Conservation (phyloP, 208 protist species). For the Crithidia acanthocephali region DNA sequence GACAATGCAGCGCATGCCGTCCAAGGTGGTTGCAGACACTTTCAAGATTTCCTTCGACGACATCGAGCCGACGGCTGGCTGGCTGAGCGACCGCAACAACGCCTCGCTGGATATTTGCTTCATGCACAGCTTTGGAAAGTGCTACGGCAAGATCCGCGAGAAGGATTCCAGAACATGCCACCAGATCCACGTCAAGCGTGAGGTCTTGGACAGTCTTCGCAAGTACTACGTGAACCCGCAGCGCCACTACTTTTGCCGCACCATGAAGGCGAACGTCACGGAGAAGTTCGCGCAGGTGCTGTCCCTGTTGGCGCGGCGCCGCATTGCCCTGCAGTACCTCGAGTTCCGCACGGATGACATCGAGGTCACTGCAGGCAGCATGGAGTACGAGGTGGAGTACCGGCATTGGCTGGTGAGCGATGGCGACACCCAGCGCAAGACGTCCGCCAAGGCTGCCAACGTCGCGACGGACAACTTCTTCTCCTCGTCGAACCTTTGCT, state of each 20-base stretch:
- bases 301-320: constrained; percentile 43
- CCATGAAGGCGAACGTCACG: constrained; percentile 63
- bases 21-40: constrained; percentile 14
- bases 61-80: constrained; percentile 58
- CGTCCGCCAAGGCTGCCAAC: constrained; percentile 1
- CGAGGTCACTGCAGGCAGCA: constrained; percentile 49
- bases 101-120: constrained; percentile 62
- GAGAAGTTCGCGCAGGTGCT: constrained; percentile 51
- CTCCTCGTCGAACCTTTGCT: constrained; percentile 52
- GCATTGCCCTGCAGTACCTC: constrained; percentile 54
- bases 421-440: constrained; percentile 18
- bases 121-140: constrained; percentile 75
- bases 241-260: constrained; percentile 59
- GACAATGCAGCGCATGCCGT: constrained; percentile 15
- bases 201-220: constrained; percentile 44
- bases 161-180: constrained; percentile 58
- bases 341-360: constrained; percentile 60
- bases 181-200: constrained; percentile 55
- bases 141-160: constrained; percentile 49
- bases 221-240: constrained; percentile 45
- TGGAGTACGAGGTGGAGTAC: constrained; percentile 58
- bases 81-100: constrained; percentile 60
- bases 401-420: constrained; percentile 51
- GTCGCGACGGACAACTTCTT: constrained; percentile 54
- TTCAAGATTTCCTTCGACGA: constrained; percentile 45